These are phyloP conservation scores for Pseudevernia furfuracea DNA, from an alignment of 495 filamentous ascomycete genomes.

Conservation along the genomic window DNA sequence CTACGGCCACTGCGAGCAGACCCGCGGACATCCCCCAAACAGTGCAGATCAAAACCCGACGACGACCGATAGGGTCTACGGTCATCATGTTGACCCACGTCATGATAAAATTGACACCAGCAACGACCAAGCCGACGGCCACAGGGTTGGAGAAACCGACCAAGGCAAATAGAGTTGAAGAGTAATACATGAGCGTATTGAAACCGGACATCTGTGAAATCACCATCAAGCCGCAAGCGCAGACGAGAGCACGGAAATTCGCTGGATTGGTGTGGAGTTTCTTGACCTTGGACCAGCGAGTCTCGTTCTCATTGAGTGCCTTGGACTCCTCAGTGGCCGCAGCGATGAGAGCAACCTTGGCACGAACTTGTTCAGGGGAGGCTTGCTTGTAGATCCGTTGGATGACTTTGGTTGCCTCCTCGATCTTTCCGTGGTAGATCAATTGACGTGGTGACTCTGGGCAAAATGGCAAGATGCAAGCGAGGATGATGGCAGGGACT, in stretches of 20 bases:
- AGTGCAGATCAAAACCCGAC: conserved; percentile 40
- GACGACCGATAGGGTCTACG: conserved; percentile 42
- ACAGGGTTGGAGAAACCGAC: conserved; percentile 46
- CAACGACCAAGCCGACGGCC: conserved; percentile 43
- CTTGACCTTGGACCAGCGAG: conserved; percentile 36
- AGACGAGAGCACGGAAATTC: conserved; percentile 42
- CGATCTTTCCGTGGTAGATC: conserved; percentile 37
- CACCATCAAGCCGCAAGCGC: conserved; percentile 45
- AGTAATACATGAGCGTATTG: conserved; percentile 46
- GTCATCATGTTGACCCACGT: conserved; percentile 44
- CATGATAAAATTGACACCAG: conserved; percentile 48
- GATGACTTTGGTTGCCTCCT: conserved; percentile 36
- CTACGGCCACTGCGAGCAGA: conserved; percentile 38
- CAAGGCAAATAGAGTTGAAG: conserved; percentile 42
- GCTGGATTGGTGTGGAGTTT: conserved; percentile 39
- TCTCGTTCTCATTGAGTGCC: conserved; percentile 31
- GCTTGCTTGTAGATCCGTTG: conserved; percentile 35
- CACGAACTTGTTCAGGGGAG: conserved; percentile 33
- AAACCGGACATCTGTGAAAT: conserved; percentile 43
- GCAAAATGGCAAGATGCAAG: conserved; percentile 37
- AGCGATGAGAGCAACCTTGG: conserved; percentile 35
- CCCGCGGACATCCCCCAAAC: conserved; percentile 39
- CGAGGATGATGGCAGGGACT: conserved; percentile 42
- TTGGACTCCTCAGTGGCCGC: conserved; percentile 36
- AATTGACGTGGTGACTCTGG: conserved; percentile 49